phyloP scores from a whole-genome alignment of 768 basidiomycete genomes.

The Daedalea quercina region DNA sequence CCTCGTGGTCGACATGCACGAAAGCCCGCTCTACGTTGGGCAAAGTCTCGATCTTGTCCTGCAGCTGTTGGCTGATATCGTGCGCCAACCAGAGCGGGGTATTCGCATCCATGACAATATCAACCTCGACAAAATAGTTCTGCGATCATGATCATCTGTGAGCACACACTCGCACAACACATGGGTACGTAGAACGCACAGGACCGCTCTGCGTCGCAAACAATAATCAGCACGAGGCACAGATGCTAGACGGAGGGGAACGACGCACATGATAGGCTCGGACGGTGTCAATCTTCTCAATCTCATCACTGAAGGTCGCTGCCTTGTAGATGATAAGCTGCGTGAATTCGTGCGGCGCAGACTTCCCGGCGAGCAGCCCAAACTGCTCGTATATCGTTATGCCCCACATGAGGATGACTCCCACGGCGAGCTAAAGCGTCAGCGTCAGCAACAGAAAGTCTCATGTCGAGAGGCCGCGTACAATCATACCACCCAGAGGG shows the following conservation, averaged over 20 bases:
- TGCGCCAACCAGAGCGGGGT: slow-evolving; percentile 89
- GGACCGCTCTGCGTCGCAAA: slow-evolving; percentile 54
- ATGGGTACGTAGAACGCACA: slow-evolving; percentile 29
- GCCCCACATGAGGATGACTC: slow-evolving; percentile 73
- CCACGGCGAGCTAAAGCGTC: slow-evolving; percentile 56
- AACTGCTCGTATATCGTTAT: slow-evolving; percentile 78
- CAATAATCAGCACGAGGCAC: background rate
- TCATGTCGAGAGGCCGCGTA: slow-evolving; percentile 20
- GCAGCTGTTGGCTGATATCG: slow-evolving; percentile 75
- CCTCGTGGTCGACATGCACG: slow-evolving; percentile 93
- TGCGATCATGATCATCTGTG: slow-evolving; percentile 16
- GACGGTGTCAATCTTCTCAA: slow-evolving; percentile 85
- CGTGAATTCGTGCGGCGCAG: slow-evolving; percentile 85
- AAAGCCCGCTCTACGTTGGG: slow-evolving; percentile 91
- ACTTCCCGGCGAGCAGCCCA: slow-evolving; percentile 82
- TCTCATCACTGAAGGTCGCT: slow-evolving; percentile 81
- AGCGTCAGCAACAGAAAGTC: slow-evolving; percentile 5
- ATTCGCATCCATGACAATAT: slow-evolving; percentile 85
- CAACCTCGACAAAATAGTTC: slow-evolving; percentile 93
- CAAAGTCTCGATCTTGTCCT: slow-evolving; percentile 83
- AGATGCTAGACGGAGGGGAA: background rate
- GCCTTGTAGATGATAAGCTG: slow-evolving; percentile 91
- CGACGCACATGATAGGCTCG: slow-evolving; percentile 80
- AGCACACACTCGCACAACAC: background rate
- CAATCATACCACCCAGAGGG: slow-evolving; percentile 71